A percentile compares a stretch with the other conserved stretches of the same genome.
Conservation (phyloP, 129 eudicot genomes). For the Lactuca sativa region DNA sequence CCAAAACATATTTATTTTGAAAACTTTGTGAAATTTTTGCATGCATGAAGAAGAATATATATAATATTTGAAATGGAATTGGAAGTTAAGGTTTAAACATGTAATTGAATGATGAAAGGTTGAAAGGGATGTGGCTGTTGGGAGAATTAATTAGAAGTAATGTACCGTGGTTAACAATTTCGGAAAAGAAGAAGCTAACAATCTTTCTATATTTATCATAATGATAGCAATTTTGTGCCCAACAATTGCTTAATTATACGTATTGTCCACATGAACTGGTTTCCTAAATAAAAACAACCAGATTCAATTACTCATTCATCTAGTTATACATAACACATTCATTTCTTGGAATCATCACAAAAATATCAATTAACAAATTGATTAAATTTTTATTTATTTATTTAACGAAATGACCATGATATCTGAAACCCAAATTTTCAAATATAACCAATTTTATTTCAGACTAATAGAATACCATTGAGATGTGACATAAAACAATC, state of each 20-base stretch:
- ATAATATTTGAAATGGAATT: too few species aligned
- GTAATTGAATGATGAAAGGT: neutral
- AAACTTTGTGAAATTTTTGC: too few species aligned
- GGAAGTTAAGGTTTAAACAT: neutral
- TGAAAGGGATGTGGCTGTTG: neutral
- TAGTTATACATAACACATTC: too few species aligned
- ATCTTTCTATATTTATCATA: slow-evolving; percentile 7
- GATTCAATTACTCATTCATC: neutral
- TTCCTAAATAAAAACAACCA: neutral
- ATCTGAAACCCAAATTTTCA: too few species aligned
- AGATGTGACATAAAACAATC: too few species aligned
- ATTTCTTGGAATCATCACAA: too few species aligned
- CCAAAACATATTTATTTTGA: too few species aligned
- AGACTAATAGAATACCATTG: too few species aligned
- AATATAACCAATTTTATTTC: too few species aligned
- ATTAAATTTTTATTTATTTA: too few species aligned
- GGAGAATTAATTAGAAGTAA: slow-evolving; percentile 7
- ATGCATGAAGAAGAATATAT: neutral
- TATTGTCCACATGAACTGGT: neutral
- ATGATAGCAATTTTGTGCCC: slow-evolving; percentile 5
- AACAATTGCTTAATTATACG: neutral
- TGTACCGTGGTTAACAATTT: neutral
- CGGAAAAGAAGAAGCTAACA: neutral
- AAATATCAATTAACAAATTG: too few species aligned
- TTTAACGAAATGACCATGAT: too few species aligned